Base-by-base conservation (phyloP, 2,329 filamentous ascomycete species). In the Diaporthe ampelina region DNA sequence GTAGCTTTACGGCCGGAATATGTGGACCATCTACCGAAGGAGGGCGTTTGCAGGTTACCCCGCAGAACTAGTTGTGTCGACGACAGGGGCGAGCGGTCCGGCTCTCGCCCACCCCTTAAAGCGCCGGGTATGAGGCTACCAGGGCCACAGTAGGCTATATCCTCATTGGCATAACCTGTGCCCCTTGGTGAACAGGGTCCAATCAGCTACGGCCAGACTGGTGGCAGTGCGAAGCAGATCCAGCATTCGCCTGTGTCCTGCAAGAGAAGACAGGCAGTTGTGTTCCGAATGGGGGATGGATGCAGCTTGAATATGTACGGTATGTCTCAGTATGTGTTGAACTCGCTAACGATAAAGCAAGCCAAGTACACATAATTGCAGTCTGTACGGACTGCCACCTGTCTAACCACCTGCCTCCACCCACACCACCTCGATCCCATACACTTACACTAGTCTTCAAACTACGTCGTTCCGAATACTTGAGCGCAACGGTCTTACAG, bases 401-500 rank as follows among this genome's bases (percentile, higher is more conserved):
- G 29, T 3, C 26, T 24, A 8, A 45, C 7, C 15, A 32, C 58
- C 17, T 15, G 17, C 4, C 17, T 10, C 3, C 4, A 19, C 9
- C 59, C 7, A 1, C 17, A 15, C 17, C 6, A 21, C 17, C 24
- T 9, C 4, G 9, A 11, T 26, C 26, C 40, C 32, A 40, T 19
- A 26, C 9, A 58, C 37, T 13, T 48, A 29, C 40, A 5, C 2
- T 19, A 65, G 19, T 0, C 6, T 32, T 32, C 24, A 32, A 76
- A 80, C 70, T 32, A 87, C 88, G 87, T 82, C 84, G 76, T 88
- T 86, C 79, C 86, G 86, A 73, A 87, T 88, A 52, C 79, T 87
- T 13, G 86, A 88, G 65, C 83, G 84, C 72, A 82, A 82, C 72
- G 4, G 17, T n/a, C 26, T 48, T 26, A 65, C 19, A n/a, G 19